Evolutionary conservation across 2,329 filamentous ascomycete genomes (phyloP), one percentile per base, ranked within the genome.

Genomic region (Colletotrichum sp.): DNA sequence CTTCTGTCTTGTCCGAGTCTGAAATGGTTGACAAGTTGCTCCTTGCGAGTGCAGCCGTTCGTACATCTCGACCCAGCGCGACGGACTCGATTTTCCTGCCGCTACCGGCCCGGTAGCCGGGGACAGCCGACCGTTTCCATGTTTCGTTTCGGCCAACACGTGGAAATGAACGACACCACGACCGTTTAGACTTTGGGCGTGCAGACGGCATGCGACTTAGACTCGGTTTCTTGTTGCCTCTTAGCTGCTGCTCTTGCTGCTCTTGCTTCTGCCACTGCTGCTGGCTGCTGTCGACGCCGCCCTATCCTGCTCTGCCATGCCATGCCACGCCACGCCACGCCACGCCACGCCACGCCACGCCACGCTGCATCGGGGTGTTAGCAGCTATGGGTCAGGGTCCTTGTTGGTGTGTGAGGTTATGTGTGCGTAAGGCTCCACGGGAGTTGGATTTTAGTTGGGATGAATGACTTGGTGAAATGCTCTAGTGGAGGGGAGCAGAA

Each of bases 331-430:
- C 69, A 72, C 5, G 39, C 39, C 69, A 72, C 55, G 69, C 68
- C 68, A 75, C 52, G 69, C 69, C 72, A 76, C 5, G 39, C 39
- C 69, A 72, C 55, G 69, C 68, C 68, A 75, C 52, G 69, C 69
- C 72, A 76, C 57, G 27, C 44, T 76, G 63, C 69, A 52, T 76
- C 32, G 32, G 67, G 59, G 67, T 66, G 34, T 57, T 29, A 29
- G 44, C 69, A 29, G 19, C 32, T 65, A 72, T 64, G 73, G 57
- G 63, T 57, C 68, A n/a, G 72, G 62, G 61, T 63, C 63, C 27
- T 72, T 36, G 30, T 68, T 49, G 30, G 69, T 64, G 57, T 49
- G 69, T 44, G 71, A 44, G 13, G 34, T 36, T 68, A 39, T 39
- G 64, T 27, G 61, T 44, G 63, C n/a, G 25, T 72, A 61, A 16